Conservation (phyloP, 176 grass and related monocot genomes). For the Elaeis guineensis region DNA sequence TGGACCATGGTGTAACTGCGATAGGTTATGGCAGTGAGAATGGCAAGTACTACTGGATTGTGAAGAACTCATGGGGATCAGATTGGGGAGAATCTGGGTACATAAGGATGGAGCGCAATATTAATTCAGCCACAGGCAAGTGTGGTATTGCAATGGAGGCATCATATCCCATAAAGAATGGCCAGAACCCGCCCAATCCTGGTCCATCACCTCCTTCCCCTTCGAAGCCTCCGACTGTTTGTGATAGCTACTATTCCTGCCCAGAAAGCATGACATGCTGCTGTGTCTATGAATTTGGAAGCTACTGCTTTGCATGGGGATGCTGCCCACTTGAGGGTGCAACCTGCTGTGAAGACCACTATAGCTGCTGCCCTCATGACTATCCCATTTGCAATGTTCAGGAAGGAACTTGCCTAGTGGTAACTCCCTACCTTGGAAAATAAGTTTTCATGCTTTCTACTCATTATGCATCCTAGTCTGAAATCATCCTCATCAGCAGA, state of each 20-base stretch:
- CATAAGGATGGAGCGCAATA: slow-evolving; percentile 76
- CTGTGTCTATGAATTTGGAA: slow-evolving; percentile 61
- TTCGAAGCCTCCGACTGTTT: slow-evolving; percentile 18
- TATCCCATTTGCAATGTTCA: slow-evolving; percentile 63
- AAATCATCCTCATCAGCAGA: not conserved
- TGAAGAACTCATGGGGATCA: slow-evolving; percentile 80
- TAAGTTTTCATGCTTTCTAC: not conserved
- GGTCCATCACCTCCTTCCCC: slow-evolving; percentile 68
- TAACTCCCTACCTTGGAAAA: slow-evolving; percentile 16
- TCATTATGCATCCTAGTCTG: not conserved
- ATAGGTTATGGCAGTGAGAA: slow-evolving; percentile 63
- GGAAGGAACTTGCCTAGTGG: slow-evolving; percentile 62
- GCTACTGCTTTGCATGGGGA: slow-evolving; percentile 65
- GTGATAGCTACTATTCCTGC: slow-evolving; percentile 68
- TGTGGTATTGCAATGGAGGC: slow-evolving; percentile 70
- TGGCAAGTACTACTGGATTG: slow-evolving; percentile 76
- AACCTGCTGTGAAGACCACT: slow-evolving; percentile 87
- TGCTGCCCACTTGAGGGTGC: slow-evolving; percentile 85
- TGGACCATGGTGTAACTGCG: slow-evolving; percentile 67
- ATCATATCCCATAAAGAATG: slow-evolving; percentile 64
- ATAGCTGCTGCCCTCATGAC: slow-evolving; percentile 90
- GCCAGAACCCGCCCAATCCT: slow-evolving; percentile 72
- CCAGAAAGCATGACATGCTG: slow-evolving; percentile 68
- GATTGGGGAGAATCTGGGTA: slow-evolving; percentile 71
- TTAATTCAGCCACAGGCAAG: slow-evolving; percentile 44